Base-by-base conservation (phyloP, 768 basidiomycete genomes). In the Dendrothele bispora region DNA sequence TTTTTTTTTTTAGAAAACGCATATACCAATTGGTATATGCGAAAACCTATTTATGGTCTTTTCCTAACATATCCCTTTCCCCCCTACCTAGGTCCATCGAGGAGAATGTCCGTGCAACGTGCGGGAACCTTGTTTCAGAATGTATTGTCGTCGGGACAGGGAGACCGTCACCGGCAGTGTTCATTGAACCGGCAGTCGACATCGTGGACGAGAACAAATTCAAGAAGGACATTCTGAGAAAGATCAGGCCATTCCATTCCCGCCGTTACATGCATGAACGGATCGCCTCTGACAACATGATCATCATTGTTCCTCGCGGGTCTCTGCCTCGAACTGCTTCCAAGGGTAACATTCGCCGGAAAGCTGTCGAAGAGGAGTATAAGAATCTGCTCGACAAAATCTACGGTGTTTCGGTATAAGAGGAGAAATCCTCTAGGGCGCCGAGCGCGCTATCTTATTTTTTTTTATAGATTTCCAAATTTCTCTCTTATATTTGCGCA, bases 261-360 rank as follows among this genome's bases (percentile, higher is more conserved):
- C 73, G 87, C 48, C 77, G 86, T 46, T 91, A 91, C 62, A 67
- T 88, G 42, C 88, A 91, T 65, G 88, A 91, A 62, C 84, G 87
- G 30, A 84, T 91, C 68, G 76, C 74, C 4, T 78, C 74, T 6
- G 55, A 78, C 4, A 74, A 83, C 40, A 78, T 87, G 75, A 76
- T 91, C 49, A 66, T 90, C 50, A 67, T 90, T 35, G 87, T 88
- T 15, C 72, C 80, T 22, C 68, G 71, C 35, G 74, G 77, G n/a
- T n/a, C 84, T 2, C 75, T 91, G 35, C 88, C 88, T 30, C 73
- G 88, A 53, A 91, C 88, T 0, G 82, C 80, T 17, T 88, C 88
- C 11, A 91, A 91, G 68, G 88, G 88, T 24, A 91, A 90, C 58
- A 84, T 91, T 53, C 82, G 88, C 41, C 78, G 88, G 37, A 79